Base-by-base conservation (phyloP, 176 grass and related monocot species). In the Coix lacrymajobi region DNA sequence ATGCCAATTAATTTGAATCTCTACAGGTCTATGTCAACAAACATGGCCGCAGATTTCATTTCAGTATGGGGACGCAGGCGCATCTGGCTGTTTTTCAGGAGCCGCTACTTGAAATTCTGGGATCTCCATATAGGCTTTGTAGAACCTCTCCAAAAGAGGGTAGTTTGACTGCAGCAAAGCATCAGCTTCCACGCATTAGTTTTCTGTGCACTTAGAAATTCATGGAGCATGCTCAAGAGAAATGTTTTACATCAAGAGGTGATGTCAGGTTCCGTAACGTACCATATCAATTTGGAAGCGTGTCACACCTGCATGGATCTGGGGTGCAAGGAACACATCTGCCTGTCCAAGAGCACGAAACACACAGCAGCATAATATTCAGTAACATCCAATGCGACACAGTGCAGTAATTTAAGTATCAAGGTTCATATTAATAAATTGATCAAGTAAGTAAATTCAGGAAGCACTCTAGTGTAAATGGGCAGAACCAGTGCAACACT, bases 261-360 rank as follows among this genome's bases (percentile, higher is more conserved):
- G 45, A 54, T 14, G 70, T 10, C 9, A 58, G 67, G 7, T 25
- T 20, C 31, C 6, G 7, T 62, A 30, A 6, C 12, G 6, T 93
- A 97, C 94, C 94, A 94, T 90, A 37, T 97, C 91, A 65, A 97
- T 86, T 78, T 86, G 39, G 36, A 94, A 97, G 62, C 94, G 91
- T 1, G 71, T 90, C 41, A 92, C 17, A 2, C 87, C 91, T 32
- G 81, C 79, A 62, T 90, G 83, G 15, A 97, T 92, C 66, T 97
- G 94, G 15, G 94, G 94, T 0, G 67, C 91, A 40, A 97, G 71
- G 86, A 92, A 97, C 17, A 97, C 69, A 81, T 97, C 94, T 6
- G 54, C 94, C 94, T 97, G 66, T 63, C 32, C 62, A 89, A 78
- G 20, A 83, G 1, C 77, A 82, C 3, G 57, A 85, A 32, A 69